Evolutionary conservation across 2,329 filamentous ascomycete genomes (phyloP).

Genomic region (Graphilbum ipis-grandicollis): DNA sequence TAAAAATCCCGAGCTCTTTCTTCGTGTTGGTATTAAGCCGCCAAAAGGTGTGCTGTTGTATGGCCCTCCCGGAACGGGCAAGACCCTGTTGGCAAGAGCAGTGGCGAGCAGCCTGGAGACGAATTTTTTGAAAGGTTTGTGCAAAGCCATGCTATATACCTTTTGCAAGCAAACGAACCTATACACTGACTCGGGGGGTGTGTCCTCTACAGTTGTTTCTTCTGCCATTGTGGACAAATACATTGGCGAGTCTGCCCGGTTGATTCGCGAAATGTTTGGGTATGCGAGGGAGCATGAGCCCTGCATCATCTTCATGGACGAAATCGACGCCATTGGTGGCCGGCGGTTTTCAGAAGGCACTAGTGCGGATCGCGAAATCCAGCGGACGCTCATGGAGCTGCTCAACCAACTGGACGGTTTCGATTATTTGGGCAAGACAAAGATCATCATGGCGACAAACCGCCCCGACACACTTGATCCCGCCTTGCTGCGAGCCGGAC

Average conservation of each 20-base stretch:
- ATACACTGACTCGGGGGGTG: neutral
- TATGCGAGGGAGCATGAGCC: slow-evolving; percentile 99
- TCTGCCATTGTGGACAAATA: slow-evolving; percentile 99
- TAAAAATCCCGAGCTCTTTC: slow-evolving; percentile 96
- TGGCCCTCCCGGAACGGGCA: slow-evolving; percentile 89
- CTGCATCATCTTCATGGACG: slow-evolving; percentile 99
- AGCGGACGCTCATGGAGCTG: slow-evolving; percentile 95
- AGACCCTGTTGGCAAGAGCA: slow-evolving; percentile 84
- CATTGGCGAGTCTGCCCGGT: slow-evolving; percentile 89
- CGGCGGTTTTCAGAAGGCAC: slow-evolving; percentile 94
- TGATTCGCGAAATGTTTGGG: slow-evolving; percentile 98
- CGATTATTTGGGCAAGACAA: slow-evolving; percentile 97
- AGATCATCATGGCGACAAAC: slow-evolving; percentile 99
- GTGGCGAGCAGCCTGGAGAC: slow-evolving; percentile 94
- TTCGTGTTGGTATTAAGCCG: slow-evolving; percentile 94
- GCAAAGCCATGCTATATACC: too few relatives aligned
- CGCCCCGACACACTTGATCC: slow-evolving; percentile 91
- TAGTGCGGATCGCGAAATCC: slow-evolving; percentile 93
- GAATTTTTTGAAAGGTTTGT: slow-evolving; percentile 83
- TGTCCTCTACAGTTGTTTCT: slow-evolving; percentile 55
- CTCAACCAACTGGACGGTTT: slow-evolving; percentile 98
- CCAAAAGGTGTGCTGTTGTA: slow-evolving; percentile 95
- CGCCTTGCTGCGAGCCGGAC: slow-evolving; percentile 76
- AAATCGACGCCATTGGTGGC: slow-evolving; percentile 97
- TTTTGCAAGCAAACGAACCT: too few relatives aligned